Evolutionary conservation across 164 flowering plant species (phyloP).

Genomic region (Platanus orientalis): DNA sequence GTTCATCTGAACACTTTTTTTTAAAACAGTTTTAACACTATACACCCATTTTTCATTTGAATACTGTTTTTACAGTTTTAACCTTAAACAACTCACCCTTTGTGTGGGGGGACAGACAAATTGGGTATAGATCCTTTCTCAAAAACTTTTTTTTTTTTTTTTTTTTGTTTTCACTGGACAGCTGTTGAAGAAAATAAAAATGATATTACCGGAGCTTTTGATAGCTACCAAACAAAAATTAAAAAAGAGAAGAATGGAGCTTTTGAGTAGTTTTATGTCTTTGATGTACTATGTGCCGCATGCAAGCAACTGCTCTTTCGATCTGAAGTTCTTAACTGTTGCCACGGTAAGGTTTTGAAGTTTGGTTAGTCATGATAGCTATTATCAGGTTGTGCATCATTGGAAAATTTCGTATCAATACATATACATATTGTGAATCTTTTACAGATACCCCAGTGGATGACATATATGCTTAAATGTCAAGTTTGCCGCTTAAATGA

Average conservation of each 20-base stretch:
- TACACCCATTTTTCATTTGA: too few relatives aligned
- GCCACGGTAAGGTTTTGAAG: conserved; percentile 58
- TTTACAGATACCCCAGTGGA: conserved; percentile 34
- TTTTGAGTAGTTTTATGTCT: conserved; percentile 28
- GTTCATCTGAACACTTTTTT: too few relatives aligned
- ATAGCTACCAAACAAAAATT: too few relatives aligned
- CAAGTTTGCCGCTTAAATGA: conserved; percentile 62
- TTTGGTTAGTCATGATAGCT: not conserved
- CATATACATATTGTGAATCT: conserved; percentile 38
- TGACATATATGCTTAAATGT: conserved; percentile 48
- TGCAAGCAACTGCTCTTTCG: conserved; percentile 62
- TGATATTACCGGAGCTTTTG: too few relatives aligned
- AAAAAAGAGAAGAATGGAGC: conserved; percentile 10
- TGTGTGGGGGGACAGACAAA: too few relatives aligned
- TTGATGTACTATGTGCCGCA: conserved; percentile 54
- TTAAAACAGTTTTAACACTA: too few relatives aligned
- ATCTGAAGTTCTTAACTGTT: conserved; percentile 85
- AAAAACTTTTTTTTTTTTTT: too few relatives aligned
- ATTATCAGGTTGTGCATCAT: not conserved
- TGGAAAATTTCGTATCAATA: not conserved
- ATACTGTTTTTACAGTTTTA: too few relatives aligned
- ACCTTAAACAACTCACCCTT: too few relatives aligned
- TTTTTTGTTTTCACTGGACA: not conserved
- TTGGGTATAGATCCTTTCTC: too few relatives aligned
- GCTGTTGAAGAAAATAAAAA: conserved; percentile 16